These are phyloP conservation scores for Mallotus nudiflorus DNA, from an alignment of 345 rosid genomes.

Conservation along the genomic window DNA sequence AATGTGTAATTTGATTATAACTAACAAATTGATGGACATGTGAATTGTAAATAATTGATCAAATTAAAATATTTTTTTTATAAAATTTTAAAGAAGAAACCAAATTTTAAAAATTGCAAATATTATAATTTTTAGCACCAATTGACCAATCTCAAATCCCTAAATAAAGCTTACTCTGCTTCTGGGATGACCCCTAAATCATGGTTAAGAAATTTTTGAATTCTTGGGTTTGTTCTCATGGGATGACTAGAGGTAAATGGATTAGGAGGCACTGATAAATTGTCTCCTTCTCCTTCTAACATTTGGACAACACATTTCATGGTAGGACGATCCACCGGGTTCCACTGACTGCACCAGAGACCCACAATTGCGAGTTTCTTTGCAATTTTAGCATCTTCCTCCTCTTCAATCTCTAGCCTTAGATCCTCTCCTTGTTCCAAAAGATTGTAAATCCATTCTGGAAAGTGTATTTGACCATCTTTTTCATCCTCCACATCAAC, in stretches of 20 bases:
- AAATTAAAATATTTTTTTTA: no score
- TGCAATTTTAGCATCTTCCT: conserved; percentile 2
- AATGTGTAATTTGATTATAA: no score
- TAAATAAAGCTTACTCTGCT: no score
- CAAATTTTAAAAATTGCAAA: no score
- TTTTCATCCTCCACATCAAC: neutral
- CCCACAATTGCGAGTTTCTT: conserved; percentile 15
- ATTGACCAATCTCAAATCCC: no score
- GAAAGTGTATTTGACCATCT: conserved; percentile 7
- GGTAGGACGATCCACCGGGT: conserved; percentile 5
- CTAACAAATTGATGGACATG: no score
- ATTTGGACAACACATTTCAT: conserved; percentile 9
- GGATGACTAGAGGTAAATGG: conserved; percentile 4
- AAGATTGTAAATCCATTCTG: conserved; percentile 16
- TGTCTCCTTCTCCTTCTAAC: conserved; percentile 4
- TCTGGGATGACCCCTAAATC: no score
- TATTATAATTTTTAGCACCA: no score
- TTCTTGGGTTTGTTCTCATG: neutral
- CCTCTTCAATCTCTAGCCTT: neutral
- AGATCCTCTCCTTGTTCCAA: conserved; percentile 13
- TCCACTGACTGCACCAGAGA: conserved; percentile 12
- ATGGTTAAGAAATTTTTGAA: no score
- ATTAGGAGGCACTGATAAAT: conserved; percentile 1
- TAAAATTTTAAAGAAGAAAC: no score
- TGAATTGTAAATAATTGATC: no score